Evolutionary conservation across 2,329 filamentous ascomycete genomes (phyloP), one percentile per base, ranked within the genome.

Genomic region (Geoglossum cookeanum): DNA sequence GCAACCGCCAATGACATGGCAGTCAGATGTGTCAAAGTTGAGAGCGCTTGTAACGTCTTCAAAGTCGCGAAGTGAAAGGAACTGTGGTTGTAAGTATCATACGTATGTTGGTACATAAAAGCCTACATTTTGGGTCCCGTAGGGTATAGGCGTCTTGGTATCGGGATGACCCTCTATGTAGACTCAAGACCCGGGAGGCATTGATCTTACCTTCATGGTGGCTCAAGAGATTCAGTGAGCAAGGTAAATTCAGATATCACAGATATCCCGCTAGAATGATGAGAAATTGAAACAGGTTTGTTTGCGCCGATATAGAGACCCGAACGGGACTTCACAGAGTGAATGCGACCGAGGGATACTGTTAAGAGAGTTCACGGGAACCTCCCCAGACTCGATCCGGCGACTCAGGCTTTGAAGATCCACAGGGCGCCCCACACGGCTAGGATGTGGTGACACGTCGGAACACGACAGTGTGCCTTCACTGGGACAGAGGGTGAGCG

Each of bases 1-100:
- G 75, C 91, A 97, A 62, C 87, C 87, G 64, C 92, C 92, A 32
- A 89, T 84, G 60, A 98, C 85, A 63, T 91, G 87, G 67, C 88
- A 90, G 68, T 97, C 91, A 55, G 86, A 81, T 0, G 91, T 96
- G 65, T 92, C 87, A 75, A 97, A 97, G 68, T 95, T 97, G 67
- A 98, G 81, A 61, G 91, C 87, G 72, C 85, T 85, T 60, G 89
- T 91, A 63, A 97, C 86, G 69, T 85, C 82, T 70, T 97, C 90
- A 68, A 97, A 90, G 63, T 94, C 86, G 70, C 83, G 84, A 61
- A 95, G 79, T 60, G 91, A 89, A 65, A 98, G 78, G 71, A 94
- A 98, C 91, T 98, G 69, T 17, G 13, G 15, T 17, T 5, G 27
- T 29, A 22, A 35, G 30, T 37, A 53, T 22, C 49, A 7, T 22